These are phyloP conservation scores for Aspergillus sp. DNA, from an alignment of 2,329 filamentous ascomycete species.

Conservation along the genomic window DNA sequence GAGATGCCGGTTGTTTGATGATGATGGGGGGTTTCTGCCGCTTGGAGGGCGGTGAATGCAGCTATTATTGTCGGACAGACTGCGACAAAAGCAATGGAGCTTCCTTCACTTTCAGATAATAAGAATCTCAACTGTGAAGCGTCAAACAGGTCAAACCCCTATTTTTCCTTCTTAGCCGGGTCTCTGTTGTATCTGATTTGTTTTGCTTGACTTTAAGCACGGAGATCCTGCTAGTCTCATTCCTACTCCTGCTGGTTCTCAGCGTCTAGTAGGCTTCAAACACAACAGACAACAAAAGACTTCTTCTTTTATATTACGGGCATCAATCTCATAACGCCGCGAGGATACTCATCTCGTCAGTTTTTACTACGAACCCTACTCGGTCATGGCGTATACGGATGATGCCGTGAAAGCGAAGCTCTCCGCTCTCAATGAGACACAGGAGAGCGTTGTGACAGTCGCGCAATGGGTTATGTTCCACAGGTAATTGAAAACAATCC, in stretches of 20 bases:
- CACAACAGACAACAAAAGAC: neutral
- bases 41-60: slow-evolving; percentile 5
- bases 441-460: slow-evolving; percentile 92
- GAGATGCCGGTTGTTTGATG: neutral
- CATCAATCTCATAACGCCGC: neutral
- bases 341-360: neutral
- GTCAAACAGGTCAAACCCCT: too few relatives aligned
- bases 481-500: slow-evolving; percentile 50
- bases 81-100: neutral
- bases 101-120: slow-evolving; percentile 1
- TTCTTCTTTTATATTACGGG: neutral
- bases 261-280: too few relatives aligned
- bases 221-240: too few relatives aligned
- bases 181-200: neutral
- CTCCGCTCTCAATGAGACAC: slow-evolving; percentile 89
- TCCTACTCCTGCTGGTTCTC: too few relatives aligned
- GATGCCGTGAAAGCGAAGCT: slow-evolving; percentile 93
- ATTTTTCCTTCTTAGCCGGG: too few relatives aligned
- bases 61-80: slow-evolving; percentile 1
- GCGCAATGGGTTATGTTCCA: slow-evolving; percentile 99
- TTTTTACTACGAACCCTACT: neutral
- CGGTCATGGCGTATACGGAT: slow-evolving; percentile 82
- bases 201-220: neutral
- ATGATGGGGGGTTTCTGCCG: slow-evolving; percentile 8
- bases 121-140: too few relatives aligned